Conservation (phyloP, 495 filamentous ascomycete genomes). For the Trichoderma orchidacearum region DNA sequence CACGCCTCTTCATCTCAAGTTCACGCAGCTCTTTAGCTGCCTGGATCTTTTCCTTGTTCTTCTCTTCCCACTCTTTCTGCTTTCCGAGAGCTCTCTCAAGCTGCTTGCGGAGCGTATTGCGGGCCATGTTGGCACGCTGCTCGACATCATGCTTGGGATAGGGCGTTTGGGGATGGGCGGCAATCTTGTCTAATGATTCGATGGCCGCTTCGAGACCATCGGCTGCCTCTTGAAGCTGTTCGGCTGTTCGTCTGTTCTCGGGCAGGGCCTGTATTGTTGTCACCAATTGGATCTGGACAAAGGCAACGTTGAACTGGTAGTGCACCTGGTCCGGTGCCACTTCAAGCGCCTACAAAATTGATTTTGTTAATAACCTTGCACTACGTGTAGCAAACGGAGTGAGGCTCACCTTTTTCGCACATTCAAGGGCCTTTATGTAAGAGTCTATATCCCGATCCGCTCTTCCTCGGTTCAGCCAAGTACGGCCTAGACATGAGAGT, state of each 20-base stretch:
- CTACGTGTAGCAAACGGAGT: background rate
- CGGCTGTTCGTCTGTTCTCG: slow-evolving; percentile 61
- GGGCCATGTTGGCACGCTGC: slow-evolving; percentile 90
- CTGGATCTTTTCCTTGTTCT: slow-evolving; percentile 72
- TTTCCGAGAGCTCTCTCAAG: slow-evolving; percentile 69
- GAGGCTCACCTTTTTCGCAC: slow-evolving; percentile 53
- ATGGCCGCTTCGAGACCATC: slow-evolving; percentile 87
- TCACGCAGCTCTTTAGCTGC: slow-evolving; percentile 64
- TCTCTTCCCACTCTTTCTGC: slow-evolving; percentile 85
- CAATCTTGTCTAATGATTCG: slow-evolving; percentile 63
- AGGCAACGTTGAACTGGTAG: slow-evolving; percentile 95
- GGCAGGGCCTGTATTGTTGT: slow-evolving; percentile 60
- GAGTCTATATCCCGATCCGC: slow-evolving; percentile 62
- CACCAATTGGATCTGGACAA: slow-evolving; percentile 88
- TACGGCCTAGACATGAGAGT: slow-evolving; percentile 84
- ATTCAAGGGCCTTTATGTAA: slow-evolving; percentile 81
- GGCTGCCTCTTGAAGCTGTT: slow-evolving; percentile 63
- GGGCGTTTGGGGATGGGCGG: slow-evolving; percentile 68
- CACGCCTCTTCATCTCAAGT: slow-evolving; percentile 56
- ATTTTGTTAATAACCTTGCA: slow-evolving; percentile 9
- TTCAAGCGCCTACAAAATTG: slow-evolving; percentile 45
- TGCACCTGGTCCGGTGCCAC: slow-evolving; percentile 72
- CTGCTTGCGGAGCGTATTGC: slow-evolving; percentile 84
- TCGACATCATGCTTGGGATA: slow-evolving; percentile 85
- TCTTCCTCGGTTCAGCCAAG: slow-evolving; percentile 78